Base-by-base conservation (phyloP, 2,329 filamentous ascomycete species). In the Venturia nashicola region DNA sequence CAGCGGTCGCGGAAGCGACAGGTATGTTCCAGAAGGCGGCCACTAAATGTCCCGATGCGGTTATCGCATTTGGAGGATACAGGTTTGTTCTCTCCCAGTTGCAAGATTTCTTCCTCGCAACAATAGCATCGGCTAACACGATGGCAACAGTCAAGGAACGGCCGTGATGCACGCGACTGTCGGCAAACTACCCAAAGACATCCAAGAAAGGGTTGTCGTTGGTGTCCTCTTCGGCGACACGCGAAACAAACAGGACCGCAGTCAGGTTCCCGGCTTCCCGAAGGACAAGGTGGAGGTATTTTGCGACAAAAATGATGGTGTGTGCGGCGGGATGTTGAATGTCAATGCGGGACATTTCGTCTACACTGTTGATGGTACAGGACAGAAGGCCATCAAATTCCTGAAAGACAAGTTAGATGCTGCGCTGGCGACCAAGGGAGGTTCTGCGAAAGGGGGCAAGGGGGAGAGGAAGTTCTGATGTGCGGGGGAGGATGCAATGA, bases 271-370 rank as follows among this genome's bases (percentile, higher is more conserved):
- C 20, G 68, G 70, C 36, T 78, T 77, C 67, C 73, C 75, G n/a
- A 68, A 72, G 59, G 72, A 71, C 1, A 77, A 81, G 67, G 74
- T 76, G 4, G 75, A 79, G 68, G 78, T 80, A 23, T 77, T 79
- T 44, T 84, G 82, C 65, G 76, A 79, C 39, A 57, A 67, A 3
- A 81, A 78, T 0, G 82, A 84, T 67, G 72, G 77, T 11, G 81
- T 84, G 6, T 84, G 82, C 65, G 63, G 70, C 4, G 78, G 80
- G 42, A 78, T 77, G 0, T 68, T 76, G 27, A 72, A 66, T 0
- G 68, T 75, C 16, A 63, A 60, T 63, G 27, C 36, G 11, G 65
- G 63, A 20, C 65, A 66, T 59, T 59, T 66, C 12, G 42, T 42
- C 8, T 66, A 66, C 39, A 42, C 59, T 27, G 59, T 57, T 18